phyloP scores from a whole-genome alignment of 345 rosid genomes.

The Populus alba region DNA sequence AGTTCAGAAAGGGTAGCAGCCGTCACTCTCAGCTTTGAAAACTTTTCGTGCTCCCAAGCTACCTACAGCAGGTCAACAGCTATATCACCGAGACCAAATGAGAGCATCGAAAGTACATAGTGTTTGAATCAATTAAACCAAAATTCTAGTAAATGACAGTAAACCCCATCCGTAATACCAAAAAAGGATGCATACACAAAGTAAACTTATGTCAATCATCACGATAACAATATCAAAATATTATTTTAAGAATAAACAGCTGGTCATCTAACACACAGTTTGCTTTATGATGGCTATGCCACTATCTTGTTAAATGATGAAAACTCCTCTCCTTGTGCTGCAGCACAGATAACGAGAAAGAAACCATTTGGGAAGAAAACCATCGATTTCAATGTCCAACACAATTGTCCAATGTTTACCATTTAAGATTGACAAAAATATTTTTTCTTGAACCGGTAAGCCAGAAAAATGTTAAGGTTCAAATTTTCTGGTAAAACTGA shows the following conservation, averaged over 20 bases:
- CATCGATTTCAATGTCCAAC: not conserved
- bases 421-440: not conserved
- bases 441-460: not conserved
- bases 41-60: slow-evolving; percentile 99
- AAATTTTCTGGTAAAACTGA: slow-evolving; percentile 10
- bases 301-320: not conserved
- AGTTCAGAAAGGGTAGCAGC: slow-evolving; percentile 90
- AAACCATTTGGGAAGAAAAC: not conserved
- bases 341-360: not conserved
- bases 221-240: not conserved
- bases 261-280: not conserved
- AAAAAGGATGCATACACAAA: not conserved
- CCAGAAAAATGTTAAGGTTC: not conserved
- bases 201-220: not conserved
- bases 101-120: slow-evolving; percentile 1
- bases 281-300: not conserved
- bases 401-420: not conserved
- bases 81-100: slow-evolving; percentile 33
- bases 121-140: not conserved
- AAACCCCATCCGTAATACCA: not conserved
- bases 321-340: not conserved
- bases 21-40: slow-evolving; percentile 90
- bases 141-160: not conserved
- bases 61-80: slow-evolving; percentile 56
- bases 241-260: slow-evolving; percentile 5